Percentiles rank a stretch among this genome's conserved stretches.
Conservation (phyloP, 441 rosid species). For the Adansonia gregorii region DNA sequence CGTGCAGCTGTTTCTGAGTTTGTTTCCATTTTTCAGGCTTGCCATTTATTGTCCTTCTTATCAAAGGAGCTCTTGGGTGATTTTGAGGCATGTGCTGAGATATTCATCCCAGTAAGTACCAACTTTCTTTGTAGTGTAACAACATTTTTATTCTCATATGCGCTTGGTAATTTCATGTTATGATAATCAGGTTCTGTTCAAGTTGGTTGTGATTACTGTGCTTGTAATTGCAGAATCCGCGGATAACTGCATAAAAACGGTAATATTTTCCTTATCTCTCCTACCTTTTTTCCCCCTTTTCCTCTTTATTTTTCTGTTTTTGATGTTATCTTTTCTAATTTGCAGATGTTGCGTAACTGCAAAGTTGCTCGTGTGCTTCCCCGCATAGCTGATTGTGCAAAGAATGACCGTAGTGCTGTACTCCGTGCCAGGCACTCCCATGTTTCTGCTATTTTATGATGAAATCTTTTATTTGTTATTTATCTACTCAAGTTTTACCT, state of each 20-base stretch:
- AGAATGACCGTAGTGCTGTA: slow-evolving; percentile 85
- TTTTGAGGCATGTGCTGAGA: slow-evolving; percentile 94
- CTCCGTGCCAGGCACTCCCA: slow-evolving; percentile 87
- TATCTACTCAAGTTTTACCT: slow-evolving; percentile 28
- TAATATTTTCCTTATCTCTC: slow-evolving; percentile 37
- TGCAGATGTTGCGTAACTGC: slow-evolving; percentile 94
- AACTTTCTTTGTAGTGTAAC: slow-evolving; percentile 23
- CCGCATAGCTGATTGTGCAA: slow-evolving; percentile 89
- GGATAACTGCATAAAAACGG: slow-evolving; percentile 98
- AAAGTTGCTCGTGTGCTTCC: slow-evolving; percentile 92
- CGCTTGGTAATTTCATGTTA: slow-evolving; percentile 38
- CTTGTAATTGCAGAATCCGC: slow-evolving; percentile 99
- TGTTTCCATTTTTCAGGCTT: slow-evolving; percentile 60
- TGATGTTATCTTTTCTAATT: slow-evolving; percentile 16
- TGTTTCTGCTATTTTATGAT: slow-evolving; percentile 21
- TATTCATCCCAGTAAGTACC: slow-evolving; percentile 79
- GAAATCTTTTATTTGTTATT: slow-evolving; percentile 21
- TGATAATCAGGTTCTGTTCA: slow-evolving; percentile 96
- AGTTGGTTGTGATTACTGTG: slow-evolving; percentile 99
- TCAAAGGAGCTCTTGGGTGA: slow-evolving; percentile 97
- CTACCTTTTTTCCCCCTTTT: slow-evolving; percentile 19
- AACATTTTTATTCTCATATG: slow-evolving; percentile 26
- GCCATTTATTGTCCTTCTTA: slow-evolving; percentile 90
- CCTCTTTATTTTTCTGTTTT: slow-evolving; percentile 26
- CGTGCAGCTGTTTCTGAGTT: slow-evolving; percentile 30